Base-by-base conservation (phyloP, 352 stramenopile species). In the Globisporangium barbulae region DNA sequence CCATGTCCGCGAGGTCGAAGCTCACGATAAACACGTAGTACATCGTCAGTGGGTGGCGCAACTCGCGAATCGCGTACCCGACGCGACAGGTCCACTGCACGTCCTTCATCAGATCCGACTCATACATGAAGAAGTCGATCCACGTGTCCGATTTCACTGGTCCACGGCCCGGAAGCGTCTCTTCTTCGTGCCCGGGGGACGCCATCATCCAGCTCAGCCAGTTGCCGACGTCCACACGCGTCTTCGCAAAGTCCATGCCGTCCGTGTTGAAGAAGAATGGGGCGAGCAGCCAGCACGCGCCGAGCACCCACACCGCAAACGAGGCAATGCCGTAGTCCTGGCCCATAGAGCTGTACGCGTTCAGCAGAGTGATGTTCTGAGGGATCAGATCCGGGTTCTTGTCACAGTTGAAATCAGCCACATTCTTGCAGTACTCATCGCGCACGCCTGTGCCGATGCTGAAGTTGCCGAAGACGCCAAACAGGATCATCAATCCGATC, bases 211-310 rank as follows among this genome's bases (percentile, higher is more conserved):
- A 96, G 5, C 69, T 60, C 3, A 94, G 69, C 81, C 83, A 96
- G 68, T 96, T 81, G 5, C 65, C 75, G n/a, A 93, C 78, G 72
- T 96, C 88, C 15, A 90, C 86, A 41, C 76, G 79, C 2, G 84
- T 95, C 74, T 96, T 96, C 5, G 78, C 73, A 52, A 94, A 96
- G 58, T 96, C 88, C 56, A 96, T 74, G 2, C 86, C 85, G 56
- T 93, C 85, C 31, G 88, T 94, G 67, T 95, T 95, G 74, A 93
- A 95, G 56, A 96, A 77, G 67, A 96, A 95, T 5, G 88, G 88
- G 1, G 86, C 84, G 37, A 91, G 69, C 25, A 95, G 67, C 86
- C 86, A 96, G 53, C 79, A 91, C 10, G 76, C 72, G 7, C 85
- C 85, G 9, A 96, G 81, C 22, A 95, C 57, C 86, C 86, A 95